phyloP scores from a whole-genome alignment of 2,329 filamentous ascomycete genomes.

The Hypoxylon sp. region DNA sequence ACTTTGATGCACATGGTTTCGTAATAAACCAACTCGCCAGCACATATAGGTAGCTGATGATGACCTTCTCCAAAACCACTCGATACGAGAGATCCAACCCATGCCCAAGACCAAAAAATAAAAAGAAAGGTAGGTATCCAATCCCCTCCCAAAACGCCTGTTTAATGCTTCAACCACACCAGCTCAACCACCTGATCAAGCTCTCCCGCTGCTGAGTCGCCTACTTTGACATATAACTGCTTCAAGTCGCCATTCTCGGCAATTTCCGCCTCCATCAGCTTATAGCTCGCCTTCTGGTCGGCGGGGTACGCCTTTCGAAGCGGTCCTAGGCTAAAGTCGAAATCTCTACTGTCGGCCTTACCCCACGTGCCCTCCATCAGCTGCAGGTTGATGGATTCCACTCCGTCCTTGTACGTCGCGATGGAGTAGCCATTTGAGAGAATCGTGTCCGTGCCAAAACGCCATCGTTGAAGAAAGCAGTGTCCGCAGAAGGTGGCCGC shows the following conservation, averaged over 20 bases:
- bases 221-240: constrained; percentile 64
- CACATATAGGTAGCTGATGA: too few species aligned
- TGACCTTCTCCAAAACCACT: constrained; percentile 9
- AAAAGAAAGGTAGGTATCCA: too few species aligned
- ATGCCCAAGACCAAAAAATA: background rate
- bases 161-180: constrained; percentile 54
- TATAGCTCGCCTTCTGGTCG: constrained; percentile 61
- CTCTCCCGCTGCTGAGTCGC: constrained; percentile 50
- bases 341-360: constrained; percentile 54
- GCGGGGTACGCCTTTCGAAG: constrained; percentile 51
- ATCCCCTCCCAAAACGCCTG: constrained; percentile 8
- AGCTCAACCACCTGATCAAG: constrained; percentile 60
- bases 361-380: constrained; percentile 64
- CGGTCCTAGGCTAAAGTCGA: constrained; percentile 63
- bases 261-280: constrained; percentile 55
- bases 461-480: constrained; percentile 66
- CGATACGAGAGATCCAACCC: background rate
- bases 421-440: constrained; percentile 68
- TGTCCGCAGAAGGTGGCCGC: constrained; percentile 63
- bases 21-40: too few species aligned
- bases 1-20: too few species aligned
- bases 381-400: constrained; percentile 53
- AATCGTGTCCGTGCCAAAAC: constrained; percentile 57
- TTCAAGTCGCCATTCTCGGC: constrained; percentile 54
- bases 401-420: constrained; percentile 54